Base-by-base conservation (phyloP, 371 early-diverging fungal species). In the Zychaea mexicana region DNA sequence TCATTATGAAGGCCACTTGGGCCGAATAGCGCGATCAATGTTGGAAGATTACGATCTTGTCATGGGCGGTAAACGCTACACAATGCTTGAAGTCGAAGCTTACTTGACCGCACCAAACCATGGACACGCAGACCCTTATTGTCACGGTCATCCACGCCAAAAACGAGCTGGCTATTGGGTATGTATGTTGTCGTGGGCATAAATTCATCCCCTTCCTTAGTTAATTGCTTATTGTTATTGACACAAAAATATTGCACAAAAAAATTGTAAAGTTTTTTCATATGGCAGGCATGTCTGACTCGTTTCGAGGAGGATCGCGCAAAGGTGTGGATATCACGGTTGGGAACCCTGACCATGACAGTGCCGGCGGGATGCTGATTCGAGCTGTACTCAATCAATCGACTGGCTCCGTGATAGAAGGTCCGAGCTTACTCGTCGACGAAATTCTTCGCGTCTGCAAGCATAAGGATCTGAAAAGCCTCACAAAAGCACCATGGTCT, bases 261-360 rank as follows among this genome's bases (percentile, higher is more conserved):
- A 22, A 42, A 3, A 39, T 8, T 8, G 32, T 22, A 52, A 30
- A 65, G 74, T 70, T 62, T 47, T 76, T 76, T 31, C 82, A 82
- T 60, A 76, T 64, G 31, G 71, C 75, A 24, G 79, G 73, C 10
- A 65, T 64, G 62, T 66, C 69, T 10, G 58, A 54, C 19, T 77
- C 79, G 17, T 78, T 73, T 39, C 73, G 74, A 36, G 79, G 75
- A n/a, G 82, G 82, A n/a, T 65, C 70, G 5, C 66, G 79, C 28
- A 79, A 82, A 60, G 82, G 82, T 15, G 47, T 82, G n/a, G 82
- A 82, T 66, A 70, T 82, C 45, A 82, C 79, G 9, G 30, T 62
- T 36, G 77, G 77, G 1, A 67, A 66, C 42, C 22, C 30, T 9
- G 52, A 67, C 7, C 24, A 36, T 24, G 65, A 67, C 17, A 71